Evolutionary conservation across 352 stramenopile genomes (phyloP).

Genomic region (Phytophthora foliorum): DNA sequence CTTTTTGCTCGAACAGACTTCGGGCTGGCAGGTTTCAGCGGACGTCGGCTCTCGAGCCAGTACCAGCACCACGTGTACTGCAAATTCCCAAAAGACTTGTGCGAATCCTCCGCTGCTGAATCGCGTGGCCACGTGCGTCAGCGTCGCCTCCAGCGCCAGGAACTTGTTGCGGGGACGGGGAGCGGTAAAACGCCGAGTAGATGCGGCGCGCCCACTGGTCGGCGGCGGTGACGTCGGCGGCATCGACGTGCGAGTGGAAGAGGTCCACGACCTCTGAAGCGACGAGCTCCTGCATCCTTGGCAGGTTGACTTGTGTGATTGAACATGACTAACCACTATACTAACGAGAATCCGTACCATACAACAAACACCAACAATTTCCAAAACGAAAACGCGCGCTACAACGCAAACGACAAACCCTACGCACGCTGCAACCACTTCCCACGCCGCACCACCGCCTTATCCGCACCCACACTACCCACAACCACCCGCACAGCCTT

Average conservation of each 20-base stretch:
- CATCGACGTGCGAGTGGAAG: slow-evolving; percentile 9
- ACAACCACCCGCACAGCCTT: not conserved
- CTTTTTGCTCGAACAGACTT: slow-evolving; percentile 15
- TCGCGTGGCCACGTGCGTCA: slow-evolving; percentile 37
- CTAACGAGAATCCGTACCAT: no score
- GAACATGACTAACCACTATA: no score
- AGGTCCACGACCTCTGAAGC: not conserved
- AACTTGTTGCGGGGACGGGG: slow-evolving; percentile 55
- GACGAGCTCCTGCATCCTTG: slow-evolving; percentile 11
- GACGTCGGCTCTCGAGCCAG: slow-evolving; percentile 28
- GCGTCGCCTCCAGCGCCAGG: slow-evolving; percentile 48
- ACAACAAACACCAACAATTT: no score
- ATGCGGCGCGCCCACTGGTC: slow-evolving; percentile 37
- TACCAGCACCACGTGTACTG: slow-evolving; percentile 48
- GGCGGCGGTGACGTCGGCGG: not conserved
- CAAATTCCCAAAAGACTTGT: slow-evolving; percentile 48
- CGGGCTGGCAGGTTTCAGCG: not conserved
- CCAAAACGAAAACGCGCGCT: no score
- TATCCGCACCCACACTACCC: not conserved
- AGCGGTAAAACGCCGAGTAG: slow-evolving; percentile 44
- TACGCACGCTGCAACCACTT: not conserved
- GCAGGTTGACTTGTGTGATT: slow-evolving; percentile 15
- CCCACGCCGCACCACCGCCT: not conserved
- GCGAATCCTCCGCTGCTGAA: slow-evolving; percentile 6
- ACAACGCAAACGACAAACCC: not conserved